phyloP scores from a whole-genome alignment of 352 stramenopile species.

The Phytopythium oedochilum region DNA sequence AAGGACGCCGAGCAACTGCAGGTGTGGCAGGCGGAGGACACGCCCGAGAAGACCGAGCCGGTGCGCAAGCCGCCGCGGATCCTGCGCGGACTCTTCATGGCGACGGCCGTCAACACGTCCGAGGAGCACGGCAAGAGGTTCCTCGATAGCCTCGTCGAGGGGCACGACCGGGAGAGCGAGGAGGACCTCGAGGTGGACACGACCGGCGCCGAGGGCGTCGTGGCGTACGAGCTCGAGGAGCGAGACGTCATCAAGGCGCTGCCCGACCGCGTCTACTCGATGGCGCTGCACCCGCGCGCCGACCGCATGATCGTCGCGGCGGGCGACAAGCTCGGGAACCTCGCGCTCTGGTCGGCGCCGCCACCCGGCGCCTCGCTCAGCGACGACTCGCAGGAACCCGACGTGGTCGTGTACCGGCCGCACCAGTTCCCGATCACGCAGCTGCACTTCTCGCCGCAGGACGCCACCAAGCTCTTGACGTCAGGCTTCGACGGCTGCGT shows the following conservation, averaged over 20 bases:
- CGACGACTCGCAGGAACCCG: conserved; percentile 12
- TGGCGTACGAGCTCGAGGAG: conserved; percentile 40
- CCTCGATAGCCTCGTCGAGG: conserved; percentile 27
- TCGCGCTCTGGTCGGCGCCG: conserved; percentile 57
- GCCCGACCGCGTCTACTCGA: conserved; percentile 68
- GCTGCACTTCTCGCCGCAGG: conserved; percentile 42
- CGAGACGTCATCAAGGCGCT: conserved; percentile 70
- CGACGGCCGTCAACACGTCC: conserved; percentile 28
- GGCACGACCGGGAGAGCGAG: conserved; percentile 30
- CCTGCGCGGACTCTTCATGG: conserved; percentile 20
- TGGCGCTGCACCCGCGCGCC: conserved; percentile 66
- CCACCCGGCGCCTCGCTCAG: not conserved
- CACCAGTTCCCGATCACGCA: conserved; percentile 62
- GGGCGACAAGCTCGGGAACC: conserved; percentile 73
- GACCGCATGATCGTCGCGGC: conserved; percentile 58
- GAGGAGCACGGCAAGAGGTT: conserved; percentile 29
- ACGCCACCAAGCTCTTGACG: conserved; percentile 59
- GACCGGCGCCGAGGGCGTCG: conserved; percentile 22
- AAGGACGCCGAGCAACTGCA: conserved; percentile 39
- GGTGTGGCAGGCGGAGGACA: conserved; percentile 17
- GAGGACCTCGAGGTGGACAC: conserved; percentile 36
- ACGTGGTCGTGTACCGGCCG: conserved; percentile 60
- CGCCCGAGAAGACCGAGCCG: not conserved
- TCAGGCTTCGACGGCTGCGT: conserved; percentile 70
- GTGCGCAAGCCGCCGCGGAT: not conserved